Evolutionary conservation across 2,329 filamentous ascomycete species (phyloP).

Genomic region (Aspergillus bombycis): DNA sequence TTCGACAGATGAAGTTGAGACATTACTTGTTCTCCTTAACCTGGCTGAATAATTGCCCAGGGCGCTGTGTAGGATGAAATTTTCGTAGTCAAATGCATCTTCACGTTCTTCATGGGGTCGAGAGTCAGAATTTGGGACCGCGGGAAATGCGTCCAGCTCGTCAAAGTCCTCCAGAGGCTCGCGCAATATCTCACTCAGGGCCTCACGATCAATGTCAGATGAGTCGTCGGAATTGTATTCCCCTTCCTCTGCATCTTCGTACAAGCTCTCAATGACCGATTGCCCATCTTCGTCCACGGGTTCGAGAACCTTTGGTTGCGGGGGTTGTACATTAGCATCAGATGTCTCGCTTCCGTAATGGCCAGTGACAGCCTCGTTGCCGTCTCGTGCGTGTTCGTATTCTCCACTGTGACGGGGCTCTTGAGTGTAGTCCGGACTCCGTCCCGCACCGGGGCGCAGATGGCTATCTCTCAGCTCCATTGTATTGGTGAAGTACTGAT

Average conservation of each 20-base stretch:
- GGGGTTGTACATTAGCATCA: not conserved
- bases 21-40: slow-evolving; percentile 36
- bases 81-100: slow-evolving; percentile 94
- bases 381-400: slow-evolving; percentile 22
- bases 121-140: slow-evolving; percentile 53
- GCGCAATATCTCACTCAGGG: slow-evolving; percentile 56
- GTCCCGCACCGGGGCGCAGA: slow-evolving; percentile 41
- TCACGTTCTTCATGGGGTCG: slow-evolving; percentile 88
- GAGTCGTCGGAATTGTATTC: slow-evolving; percentile 34
- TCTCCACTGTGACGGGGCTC: slow-evolving; percentile 23
- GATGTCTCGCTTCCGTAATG: slow-evolving; percentile 13
- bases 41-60: slow-evolving; percentile 65
- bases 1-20: slow-evolving; percentile 53
- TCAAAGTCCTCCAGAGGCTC: slow-evolving; percentile 47
- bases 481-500: slow-evolving; percentile 56
- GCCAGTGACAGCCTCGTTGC: slow-evolving; percentile 5
- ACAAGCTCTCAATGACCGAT: slow-evolving; percentile 41
- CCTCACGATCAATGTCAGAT: slow-evolving; percentile 65
- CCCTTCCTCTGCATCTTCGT: slow-evolving; percentile 49
- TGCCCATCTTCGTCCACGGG: slow-evolving; percentile 29
- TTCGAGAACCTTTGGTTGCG: slow-evolving; percentile 14
- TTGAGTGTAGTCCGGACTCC: slow-evolving; percentile 32
- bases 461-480: slow-evolving; percentile 40
- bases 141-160: slow-evolving; percentile 37
- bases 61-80: slow-evolving; percentile 92